These are phyloP conservation scores for Populus tomentosa DNA, from an alignment of 441 rosid genomes.

Conservation along the genomic window DNA sequence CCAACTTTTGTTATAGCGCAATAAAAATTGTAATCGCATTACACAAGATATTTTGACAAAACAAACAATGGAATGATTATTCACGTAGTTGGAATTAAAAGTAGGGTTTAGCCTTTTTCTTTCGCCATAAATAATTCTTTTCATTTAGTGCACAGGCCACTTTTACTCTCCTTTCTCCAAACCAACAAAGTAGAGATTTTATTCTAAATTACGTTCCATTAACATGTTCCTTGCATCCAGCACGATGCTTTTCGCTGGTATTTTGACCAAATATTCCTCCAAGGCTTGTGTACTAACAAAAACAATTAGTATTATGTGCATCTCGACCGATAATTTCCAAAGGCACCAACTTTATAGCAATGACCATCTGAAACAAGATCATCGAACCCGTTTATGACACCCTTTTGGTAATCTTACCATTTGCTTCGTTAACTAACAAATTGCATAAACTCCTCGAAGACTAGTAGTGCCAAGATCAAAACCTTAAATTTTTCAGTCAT, in stretches of 20 bases:
- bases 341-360: slow-evolving; percentile 2
- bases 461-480: background rate
- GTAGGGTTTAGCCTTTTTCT: background rate
- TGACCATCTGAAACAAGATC: background rate
- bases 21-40: background rate
- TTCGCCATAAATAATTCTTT: background rate
- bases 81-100: background rate
- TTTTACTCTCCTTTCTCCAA: background rate
- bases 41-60: background rate
- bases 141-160: background rate
- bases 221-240: slow-evolving; percentile 6
- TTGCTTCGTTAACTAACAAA: background rate
- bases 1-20: background rate
- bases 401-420: background rate
- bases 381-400: background rate
- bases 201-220: slow-evolving; percentile 18
- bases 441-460: background rate
- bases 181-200: background rate
- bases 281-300: background rate
- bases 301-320: background rate
- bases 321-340: background rate
- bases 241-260: slow-evolving; percentile 4
- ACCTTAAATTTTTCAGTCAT: background rate
- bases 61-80: background rate
- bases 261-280: slow-evolving; percentile 15